Percentiles rank a stretch among this genome's conserved stretches.
Conservation (phyloP, 345 rosid genomes). For the Hibiscus tridactylites region DNA sequence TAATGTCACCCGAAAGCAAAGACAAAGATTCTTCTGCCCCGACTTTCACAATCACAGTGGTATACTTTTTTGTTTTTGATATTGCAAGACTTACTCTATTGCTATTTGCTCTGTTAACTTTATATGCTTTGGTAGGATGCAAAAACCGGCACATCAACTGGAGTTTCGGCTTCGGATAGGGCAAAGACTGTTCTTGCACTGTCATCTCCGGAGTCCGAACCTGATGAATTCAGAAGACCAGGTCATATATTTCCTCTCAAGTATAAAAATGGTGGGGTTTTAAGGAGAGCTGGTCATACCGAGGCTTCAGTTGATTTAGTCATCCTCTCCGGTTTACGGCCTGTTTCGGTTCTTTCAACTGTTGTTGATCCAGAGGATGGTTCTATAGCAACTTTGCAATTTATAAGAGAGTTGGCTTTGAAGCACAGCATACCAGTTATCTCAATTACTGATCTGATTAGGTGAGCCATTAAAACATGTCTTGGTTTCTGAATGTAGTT, state of each 20-base stretch:
- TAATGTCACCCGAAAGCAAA: constrained; percentile 73
- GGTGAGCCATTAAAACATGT: constrained; percentile 24
- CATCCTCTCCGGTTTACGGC: constrained; percentile 47
- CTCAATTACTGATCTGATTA: constrained; percentile 74
- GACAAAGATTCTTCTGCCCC: constrained; percentile 78
- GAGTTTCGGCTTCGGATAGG: constrained; percentile 71
- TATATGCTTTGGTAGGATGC: constrained; percentile 40
- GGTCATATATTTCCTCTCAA: constrained; percentile 91
- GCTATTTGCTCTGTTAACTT: neutral
- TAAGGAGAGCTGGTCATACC: constrained; percentile 80
- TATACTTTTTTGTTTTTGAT: constrained; percentile 3
- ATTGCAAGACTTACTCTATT: no score
- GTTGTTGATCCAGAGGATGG: constrained; percentile 63
- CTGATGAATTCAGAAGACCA: constrained; percentile 71
- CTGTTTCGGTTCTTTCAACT: constrained; percentile 64
- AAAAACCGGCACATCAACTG: constrained; percentile 54
- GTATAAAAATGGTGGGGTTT: constrained; percentile 79
- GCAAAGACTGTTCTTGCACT: constrained; percentile 67
- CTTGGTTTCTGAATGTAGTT: neutral
- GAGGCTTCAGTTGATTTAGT: constrained; percentile 83
- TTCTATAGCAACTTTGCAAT: constrained; percentile 48
- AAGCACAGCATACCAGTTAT: constrained; percentile 52
- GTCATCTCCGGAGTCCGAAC: constrained; percentile 45
- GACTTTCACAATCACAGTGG: constrained; percentile 79
- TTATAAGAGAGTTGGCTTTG: constrained; percentile 42